Base-by-base conservation (phyloP, 2,329 filamentous ascomycete genomes). In the Bipolaris zeicola region DNA sequence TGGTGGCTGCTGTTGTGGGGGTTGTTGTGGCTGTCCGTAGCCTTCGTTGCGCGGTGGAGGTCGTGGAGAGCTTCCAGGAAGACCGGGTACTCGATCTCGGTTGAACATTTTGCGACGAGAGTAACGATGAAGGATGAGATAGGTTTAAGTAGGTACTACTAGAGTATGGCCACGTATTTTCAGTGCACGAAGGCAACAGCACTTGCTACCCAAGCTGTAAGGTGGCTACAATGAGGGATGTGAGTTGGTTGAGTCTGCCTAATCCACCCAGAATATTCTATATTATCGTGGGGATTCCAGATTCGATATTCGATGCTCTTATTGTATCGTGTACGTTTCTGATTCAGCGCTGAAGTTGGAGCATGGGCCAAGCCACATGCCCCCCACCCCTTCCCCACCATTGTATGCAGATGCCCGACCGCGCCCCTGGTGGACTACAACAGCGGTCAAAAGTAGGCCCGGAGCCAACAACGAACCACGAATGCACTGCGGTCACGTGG, bases 91-190 rank as follows among this genome's bases (percentile, higher is more conserved):
- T 57, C 82, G 81, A 68, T 81, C 80, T 61, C 83, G 81, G 70
- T 84, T 85, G 70, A 86, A 86, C 84, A 86, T 86, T 11, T 52
- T 56, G 52, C 22, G 43, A 18, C 22, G 18, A 8, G 16, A 38
- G 14, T n/a, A 28, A 6, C 7, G 31, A 33, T 38, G 34, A 28
- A 3, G 4, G 31, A 33, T 28, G 34, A 3, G 8, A 26, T 10
- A 18, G 45, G 5, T 47, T 24, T 26, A 24, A 18, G 7, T 24
- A 26, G 16, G 8, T 37, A 10, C 37, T 20, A 16, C 37, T 16
- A 34, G 7, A 31, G 22, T 48, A 26, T 37, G 34, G 33, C 45
- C 45, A 48, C 45, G 45, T 48, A 48, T 28, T 48, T 28, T n/a
- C 34, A 16, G 16, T 37, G n/a, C 38, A 8, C 34, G 33, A 38